Evolutionary conservation across 805 yeast species (phyloP), one percentile per base, ranked within the genome.

Genomic region (Hanseniaspora taiwanica): DNA sequence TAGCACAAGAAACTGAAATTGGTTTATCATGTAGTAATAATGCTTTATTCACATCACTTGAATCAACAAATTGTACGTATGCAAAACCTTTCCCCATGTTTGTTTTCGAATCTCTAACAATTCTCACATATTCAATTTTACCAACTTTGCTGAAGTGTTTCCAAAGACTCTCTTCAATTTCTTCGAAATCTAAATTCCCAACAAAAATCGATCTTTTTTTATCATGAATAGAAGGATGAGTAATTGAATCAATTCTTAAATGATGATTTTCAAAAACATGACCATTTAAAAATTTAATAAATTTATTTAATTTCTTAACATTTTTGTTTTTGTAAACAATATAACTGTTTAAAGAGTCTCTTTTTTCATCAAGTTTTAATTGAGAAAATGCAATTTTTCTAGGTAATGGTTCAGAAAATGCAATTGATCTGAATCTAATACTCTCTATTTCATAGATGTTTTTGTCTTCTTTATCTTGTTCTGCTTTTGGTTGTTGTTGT

Each of bases 81-180:
- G 95, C 98, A 64, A 91, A 87, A 5, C 99, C 99, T 63, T 91
- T 91, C 47, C 98, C 99, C 44, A 89, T 68, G 52, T 91, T 89
- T 18, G 96, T 89, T 63, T 84, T 84, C 14, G 94, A 64, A 57
- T 91, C 99, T 56, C 99, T 76, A 25, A 91, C 73, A 36, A 91
- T 72, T 59, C 99, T 74, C 24, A 91, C 96, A 46, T 81, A 79
- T 57, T 86, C 94, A 40, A 91, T 81, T 7, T 38, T 17, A 65
- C 63, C 41, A 21, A 35, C 21, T 20, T 38, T 36, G 21, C 83
- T 84, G 63, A 91, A 91, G 57, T 79, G 84, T 40, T 66, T 70
- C 94, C 95, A 91, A 27, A 91, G 65, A 25, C 76, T 69, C 58
- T 91, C 98, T 60, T 91, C 99, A 44, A 72, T 72, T 56, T 84